Percentiles rank a stretch among this genome's conserved stretches.
phyloP scores from a whole-genome alignment of 1,139 yeast genomes.

The Saccharomyces hybrid region DNA sequence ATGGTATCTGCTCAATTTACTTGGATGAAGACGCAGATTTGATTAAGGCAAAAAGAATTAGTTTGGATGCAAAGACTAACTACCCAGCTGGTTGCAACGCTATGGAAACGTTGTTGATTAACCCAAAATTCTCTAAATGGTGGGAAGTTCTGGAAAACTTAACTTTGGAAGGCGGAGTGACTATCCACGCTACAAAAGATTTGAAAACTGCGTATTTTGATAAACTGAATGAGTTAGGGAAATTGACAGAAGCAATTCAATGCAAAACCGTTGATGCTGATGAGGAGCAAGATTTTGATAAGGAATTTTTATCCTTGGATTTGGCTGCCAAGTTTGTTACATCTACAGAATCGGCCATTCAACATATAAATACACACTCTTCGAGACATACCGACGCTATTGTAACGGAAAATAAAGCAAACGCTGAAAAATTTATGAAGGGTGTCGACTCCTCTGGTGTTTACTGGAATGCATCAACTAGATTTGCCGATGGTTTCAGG shows the following conservation, averaged over 20 bases:
- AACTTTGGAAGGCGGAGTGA: conserved; percentile 59
- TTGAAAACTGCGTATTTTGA: conserved; percentile 32
- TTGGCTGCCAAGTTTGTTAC: conserved; percentile 62
- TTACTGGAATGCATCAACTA: conserved; percentile 95
- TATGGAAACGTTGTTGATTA: conserved; percentile 73
- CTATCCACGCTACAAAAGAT: conserved; percentile 56
- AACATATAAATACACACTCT: conserved; percentile 81
- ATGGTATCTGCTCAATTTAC: conserved; percentile 88
- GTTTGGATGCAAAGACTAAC: conserved; percentile 84
- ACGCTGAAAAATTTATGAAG: conserved; percentile 69
- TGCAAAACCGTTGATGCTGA: conserved; percentile 38
- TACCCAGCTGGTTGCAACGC: conserved; percentile 99
- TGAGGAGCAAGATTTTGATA: conserved; percentile 58
- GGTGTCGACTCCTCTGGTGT: conserved; percentile 95
- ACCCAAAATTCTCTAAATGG: conserved; percentile 42
- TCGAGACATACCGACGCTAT: conserved; percentile 96
- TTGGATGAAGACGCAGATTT: conserved; percentile 71
- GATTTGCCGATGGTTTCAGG: conserved; percentile 97
- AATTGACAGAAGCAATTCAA: conserved; percentile 23
- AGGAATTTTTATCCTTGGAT: conserved; percentile 77
- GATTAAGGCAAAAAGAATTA: conserved; percentile 63
- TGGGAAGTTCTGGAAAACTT: conserved; percentile 41
- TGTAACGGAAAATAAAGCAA: conserved; percentile 60
- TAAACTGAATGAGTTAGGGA: conserved; percentile 20
- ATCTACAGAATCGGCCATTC: conserved; percentile 60